Base-by-base conservation (phyloP, 768 basidiomycete genomes). In the Crepidotus variabilis region DNA sequence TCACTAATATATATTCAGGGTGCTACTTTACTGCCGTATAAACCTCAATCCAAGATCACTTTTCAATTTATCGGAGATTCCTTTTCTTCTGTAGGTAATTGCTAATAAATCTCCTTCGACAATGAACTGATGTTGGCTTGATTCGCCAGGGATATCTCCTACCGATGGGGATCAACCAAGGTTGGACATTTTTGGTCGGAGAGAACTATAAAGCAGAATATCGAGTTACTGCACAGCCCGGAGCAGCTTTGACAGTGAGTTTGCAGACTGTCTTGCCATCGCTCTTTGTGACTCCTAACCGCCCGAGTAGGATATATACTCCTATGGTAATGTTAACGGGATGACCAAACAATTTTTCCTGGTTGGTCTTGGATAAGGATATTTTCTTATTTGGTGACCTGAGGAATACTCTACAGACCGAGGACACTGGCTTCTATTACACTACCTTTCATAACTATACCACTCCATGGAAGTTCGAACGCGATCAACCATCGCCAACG, bases 21-120 rank as follows among this genome's bases (percentile, higher is more conserved):
- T 49, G 82, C 83, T 1, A 56, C 61, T 11, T 63, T 83, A 0
- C 65, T 76, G 10, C 74, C 76, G 1, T 83, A 82, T 60, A 66
- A 61, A 6, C 79, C 78, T 0, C 76, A 16, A 16, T 36, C 76
- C 2, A 69, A 70, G 35, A 64, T 83, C 9, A 65, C 69, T 1
- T 82, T 84, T 58, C 80, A 82, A 59, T 82, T 83, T 61, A 81
- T 85, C 45, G 82, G 83, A 0, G 82, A 84, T 61, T 83, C 82
- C 2, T 65, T 83, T 6, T 82, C 82, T 14, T 78, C 82, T 46
- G 81, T 82, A 61, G 52, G 73, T 67, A 9, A 35, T 43, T 16
- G 21, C n/a, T n/a, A n/a, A n/a, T n/a, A n/a, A n/a, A n/a, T n/a
- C n/a, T n/a, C n/a, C n/a, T n/a, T n/a, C n/a, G n/a, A n/a, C n/a